Evolutionary conservation across 257 asterid species (phyloP).

Genomic region (Leptodermis oblonga): DNA sequence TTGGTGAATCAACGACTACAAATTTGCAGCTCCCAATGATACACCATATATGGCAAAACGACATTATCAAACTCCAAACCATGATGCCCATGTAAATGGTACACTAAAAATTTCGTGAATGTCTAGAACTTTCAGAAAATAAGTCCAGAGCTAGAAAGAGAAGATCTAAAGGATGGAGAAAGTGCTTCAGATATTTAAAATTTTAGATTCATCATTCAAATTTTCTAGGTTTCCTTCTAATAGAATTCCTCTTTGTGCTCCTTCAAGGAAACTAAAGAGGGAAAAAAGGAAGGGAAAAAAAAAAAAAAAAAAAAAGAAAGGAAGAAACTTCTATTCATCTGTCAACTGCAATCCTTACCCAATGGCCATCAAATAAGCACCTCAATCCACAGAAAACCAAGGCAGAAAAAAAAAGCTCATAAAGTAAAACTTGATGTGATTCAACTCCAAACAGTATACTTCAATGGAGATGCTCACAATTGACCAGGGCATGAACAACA

Average conservation of each 20-base stretch:
- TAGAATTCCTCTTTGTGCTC: not conserved
- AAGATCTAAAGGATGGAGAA: not conserved
- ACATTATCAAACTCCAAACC: not conserved
- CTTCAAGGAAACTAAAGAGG: not conserved
- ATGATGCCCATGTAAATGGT: not conserved
- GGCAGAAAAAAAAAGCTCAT: not conserved
- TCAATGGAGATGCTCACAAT: not conserved
- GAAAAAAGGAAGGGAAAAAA: not conserved
- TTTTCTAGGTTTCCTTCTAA: not conserved
- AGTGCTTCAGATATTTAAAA: not conserved
- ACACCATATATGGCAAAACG: not conserved
- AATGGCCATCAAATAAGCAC: conserved; percentile 2
- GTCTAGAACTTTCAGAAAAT: not conserved
- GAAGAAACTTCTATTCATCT: not conserved
- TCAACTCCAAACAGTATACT: conserved; percentile 1
- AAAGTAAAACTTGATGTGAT: not conserved
- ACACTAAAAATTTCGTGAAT: not conserved
- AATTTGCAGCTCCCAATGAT: not conserved
- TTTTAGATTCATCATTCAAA: not conserved
- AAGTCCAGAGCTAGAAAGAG: not conserved
- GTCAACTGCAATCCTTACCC: not conserved
- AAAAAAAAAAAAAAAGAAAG: not conserved
- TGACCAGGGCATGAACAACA: not conserved
- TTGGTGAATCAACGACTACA: conserved; percentile 8
- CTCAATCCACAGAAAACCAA: not conserved